phyloP scores from a whole-genome alignment of 2,329 filamentous ascomycete genomes.

The Shiraia sp. region DNA sequence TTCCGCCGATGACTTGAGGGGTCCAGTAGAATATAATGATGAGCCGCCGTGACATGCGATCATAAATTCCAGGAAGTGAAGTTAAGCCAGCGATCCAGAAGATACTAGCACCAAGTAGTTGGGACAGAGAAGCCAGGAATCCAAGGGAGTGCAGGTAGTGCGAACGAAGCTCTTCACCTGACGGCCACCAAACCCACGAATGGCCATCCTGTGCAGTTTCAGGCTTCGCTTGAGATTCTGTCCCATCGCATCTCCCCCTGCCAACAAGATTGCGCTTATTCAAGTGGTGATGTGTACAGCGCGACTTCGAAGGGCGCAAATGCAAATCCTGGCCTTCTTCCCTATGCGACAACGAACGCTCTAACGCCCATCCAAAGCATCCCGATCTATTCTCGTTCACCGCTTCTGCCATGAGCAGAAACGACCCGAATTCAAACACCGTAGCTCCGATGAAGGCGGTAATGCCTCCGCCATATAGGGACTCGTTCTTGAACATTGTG shows the following conservation, averaged over 20 bases:
- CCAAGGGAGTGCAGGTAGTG: constrained; percentile 67
- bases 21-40: constrained; percentile 64
- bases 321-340: constrained; percentile 16
- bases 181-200: constrained; percentile 65
- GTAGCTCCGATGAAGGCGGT: constrained; percentile 70
- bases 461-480: constrained; percentile 60
- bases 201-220: constrained; percentile 1
- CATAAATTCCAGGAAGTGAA: constrained; percentile 60
- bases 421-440: constrained; percentile 66
- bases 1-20: constrained; percentile 65
- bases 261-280: constrained; percentile 40
- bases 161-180: constrained; percentile 57
- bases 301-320: constrained; percentile 16
- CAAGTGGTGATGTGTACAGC: constrained; percentile 43
- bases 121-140: constrained; percentile 62
- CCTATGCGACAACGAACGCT: constrained; percentile 50
- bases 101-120: constrained; percentile 63
- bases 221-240: not conserved
- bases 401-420: constrained; percentile 68
- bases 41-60: constrained; percentile 53
- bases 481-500: constrained; percentile 60
- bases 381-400: constrained; percentile 67
- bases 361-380: constrained; percentile 72
- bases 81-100: constrained; percentile 69
- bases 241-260: constrained; percentile 1